Conservation (phyloP, 2,329 filamentous ascomycete genomes). For the Clarireedia sp. region DNA sequence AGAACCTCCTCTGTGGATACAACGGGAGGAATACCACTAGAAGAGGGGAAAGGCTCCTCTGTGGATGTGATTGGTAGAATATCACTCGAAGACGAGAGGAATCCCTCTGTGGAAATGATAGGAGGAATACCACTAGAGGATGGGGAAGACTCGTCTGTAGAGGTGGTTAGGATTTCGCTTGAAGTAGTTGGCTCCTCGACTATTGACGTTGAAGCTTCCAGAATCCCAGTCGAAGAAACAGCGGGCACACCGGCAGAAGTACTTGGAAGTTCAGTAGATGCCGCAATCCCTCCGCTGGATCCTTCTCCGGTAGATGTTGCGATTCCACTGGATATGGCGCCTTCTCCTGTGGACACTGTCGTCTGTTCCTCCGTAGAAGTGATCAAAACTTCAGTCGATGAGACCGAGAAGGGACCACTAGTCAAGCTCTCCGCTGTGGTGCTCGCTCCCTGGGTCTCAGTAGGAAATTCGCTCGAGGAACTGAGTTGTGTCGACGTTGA, state of each 20-base stretch:
- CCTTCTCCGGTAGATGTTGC: background rate
- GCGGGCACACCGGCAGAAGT: no score
- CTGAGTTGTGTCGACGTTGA: background rate
- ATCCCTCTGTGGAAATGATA: no score
- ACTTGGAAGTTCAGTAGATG: no score
- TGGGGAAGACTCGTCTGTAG: background rate
- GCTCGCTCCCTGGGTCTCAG: background rate
- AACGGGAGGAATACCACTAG: no score
- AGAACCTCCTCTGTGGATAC: no score
- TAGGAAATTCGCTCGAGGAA: background rate
- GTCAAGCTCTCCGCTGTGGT: background rate
- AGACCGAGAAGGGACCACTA: background rate
- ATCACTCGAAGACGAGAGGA: no score
- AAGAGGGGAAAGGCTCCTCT: no score
- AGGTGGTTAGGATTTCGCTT: background rate
- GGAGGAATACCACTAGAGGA: background rate
- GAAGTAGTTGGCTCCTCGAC: background rate
- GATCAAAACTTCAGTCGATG: background rate
- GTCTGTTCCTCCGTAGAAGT: background rate
- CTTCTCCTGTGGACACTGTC: background rate
- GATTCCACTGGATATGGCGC: no score
- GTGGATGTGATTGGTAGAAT: no score
- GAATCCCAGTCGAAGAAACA: no score
- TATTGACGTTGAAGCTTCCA: no score
- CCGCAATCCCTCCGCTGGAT: background rate